These are phyloP conservation scores for Puccinia horiana DNA, from an alignment of 1,284 basidiomycete species.

Conservation along the genomic window DNA sequence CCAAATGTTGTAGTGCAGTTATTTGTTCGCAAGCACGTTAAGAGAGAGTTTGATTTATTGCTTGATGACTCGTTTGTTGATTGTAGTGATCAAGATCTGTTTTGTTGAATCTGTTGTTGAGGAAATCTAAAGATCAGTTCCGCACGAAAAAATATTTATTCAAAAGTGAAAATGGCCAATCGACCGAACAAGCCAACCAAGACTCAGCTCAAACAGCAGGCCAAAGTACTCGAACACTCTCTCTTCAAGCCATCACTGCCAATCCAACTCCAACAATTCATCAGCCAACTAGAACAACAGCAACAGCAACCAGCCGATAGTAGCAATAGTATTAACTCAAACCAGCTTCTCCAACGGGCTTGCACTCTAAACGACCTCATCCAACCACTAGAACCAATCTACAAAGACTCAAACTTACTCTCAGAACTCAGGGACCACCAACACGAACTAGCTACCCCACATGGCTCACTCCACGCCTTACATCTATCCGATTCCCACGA, in stretches of 20 bases:
- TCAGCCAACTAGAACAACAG: neutral
- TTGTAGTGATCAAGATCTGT: no score
- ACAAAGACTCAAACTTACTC: constrained; percentile 37
- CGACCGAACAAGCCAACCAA: constrained; percentile 13
- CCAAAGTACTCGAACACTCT: neutral
- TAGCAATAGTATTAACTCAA: neutral
- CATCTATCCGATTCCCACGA: constrained; percentile 3
- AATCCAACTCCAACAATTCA: neutral
- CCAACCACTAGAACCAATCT: constrained; percentile 24
- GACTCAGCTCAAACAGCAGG: constrained; percentile 18
- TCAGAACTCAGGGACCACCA: constrained; percentile 35
- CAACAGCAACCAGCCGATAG: no score
- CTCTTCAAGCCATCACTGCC: constrained; percentile 1
- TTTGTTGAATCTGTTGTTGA: no score
- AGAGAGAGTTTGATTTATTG: no score
- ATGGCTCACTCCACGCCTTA: constrained; percentile 42
- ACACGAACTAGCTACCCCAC: constrained; percentile 44
- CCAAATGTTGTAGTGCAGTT: no score
- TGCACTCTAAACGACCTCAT: constrained; percentile 40
- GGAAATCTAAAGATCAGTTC: no score
- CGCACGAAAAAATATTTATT: no score
- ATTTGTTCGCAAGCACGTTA: no score
- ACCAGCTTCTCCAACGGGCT: neutral
- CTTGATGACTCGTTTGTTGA: no score
- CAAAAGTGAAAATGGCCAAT: neutral